Evolutionary conservation across 257 asterid genomes (phyloP), one percentile per base, ranked within the genome.

Genomic region (Coffea eugenioides): DNA sequence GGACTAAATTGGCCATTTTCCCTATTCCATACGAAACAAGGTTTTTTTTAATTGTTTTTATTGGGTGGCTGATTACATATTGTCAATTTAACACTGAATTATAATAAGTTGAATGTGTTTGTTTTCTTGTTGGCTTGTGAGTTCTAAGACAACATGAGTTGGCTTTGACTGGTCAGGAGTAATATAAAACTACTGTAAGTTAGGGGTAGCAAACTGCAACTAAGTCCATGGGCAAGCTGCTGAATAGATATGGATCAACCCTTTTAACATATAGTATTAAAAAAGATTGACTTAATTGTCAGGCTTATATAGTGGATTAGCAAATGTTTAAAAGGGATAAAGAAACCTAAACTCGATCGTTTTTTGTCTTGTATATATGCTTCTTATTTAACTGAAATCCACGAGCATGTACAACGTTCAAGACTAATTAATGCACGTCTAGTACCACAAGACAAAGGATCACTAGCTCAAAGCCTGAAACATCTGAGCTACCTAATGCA

Each of bases 81-180:
- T 43, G 57, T 45, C 57, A 39, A 36, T 68, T 4, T 13, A 34
- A 16, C 13, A 20, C 46, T 71, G 20, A 23, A 46, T 14, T 21
- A 69, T 39, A 21, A 6, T 2, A 45, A 18, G 23, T 23, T 23
- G 6, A 4, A 71, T 21, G 43, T n/a, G 79, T 43, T 61, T 71
- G 59, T 52, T 76, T 76, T 62, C 71, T 62, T 46, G 79, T 76
- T 76, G 79, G 71, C 72, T 13, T 27, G 61, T 71, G 75, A 71
- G 75, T 71, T 71, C 31, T 11, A 71, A 71, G 14, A n/a, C 75
- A 71, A n/a, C 43, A 46, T 46, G 59, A 46, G 75, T 71, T 71
- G 75, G 75, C 75, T 13, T 67, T 71, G 41, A 71, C 75, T 46
- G 12, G 75, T 71, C 61, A n/a, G 43, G 59, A 3, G 23, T 46